These are phyloP conservation scores for Zizania latifolia DNA, from an alignment of 176 grass and related monocot genomes.

Conservation along the genomic window DNA sequence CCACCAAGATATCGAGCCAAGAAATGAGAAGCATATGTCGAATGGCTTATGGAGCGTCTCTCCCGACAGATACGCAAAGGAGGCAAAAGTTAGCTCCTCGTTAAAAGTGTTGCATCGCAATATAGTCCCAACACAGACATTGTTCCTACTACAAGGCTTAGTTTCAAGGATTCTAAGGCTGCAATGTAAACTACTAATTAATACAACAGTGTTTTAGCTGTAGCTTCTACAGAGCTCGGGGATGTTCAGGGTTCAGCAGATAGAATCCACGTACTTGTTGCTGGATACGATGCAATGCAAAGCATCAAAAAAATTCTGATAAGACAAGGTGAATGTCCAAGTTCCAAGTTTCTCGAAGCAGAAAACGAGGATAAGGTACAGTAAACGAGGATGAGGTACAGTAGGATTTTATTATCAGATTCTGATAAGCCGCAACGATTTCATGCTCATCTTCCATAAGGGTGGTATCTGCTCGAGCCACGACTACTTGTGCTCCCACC, in stretches of 20 bases:
- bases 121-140: slow-evolving; percentile 14
- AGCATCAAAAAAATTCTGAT: slow-evolving; percentile 13
- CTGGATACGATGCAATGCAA: slow-evolving; percentile 1
- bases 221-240: slow-evolving; percentile 20
- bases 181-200: slow-evolving; percentile 20
- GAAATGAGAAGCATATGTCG: neutral
- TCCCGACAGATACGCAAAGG: neutral
- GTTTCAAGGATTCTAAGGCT: slow-evolving; percentile 6
- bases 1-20: neutral
- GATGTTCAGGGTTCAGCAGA: slow-evolving; percentile 16
- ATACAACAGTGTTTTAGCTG: slow-evolving; percentile 20
- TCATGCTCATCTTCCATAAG: slow-evolving; percentile 51
- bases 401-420: slow-evolving; percentile 53
- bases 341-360: slow-evolving; percentile 8
- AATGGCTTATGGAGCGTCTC: neutral
- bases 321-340: neutral
- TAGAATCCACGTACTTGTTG: slow-evolving; percentile 21
- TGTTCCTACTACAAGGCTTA: slow-evolving; percentile 31
- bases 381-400: too few species aligned
- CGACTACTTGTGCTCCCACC: slow-evolving; percentile 29
- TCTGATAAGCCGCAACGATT: neutral
- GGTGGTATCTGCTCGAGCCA: slow-evolving; percentile 71
- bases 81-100: neutral
- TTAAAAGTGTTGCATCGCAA: slow-evolving; percentile 1
- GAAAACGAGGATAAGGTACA: slow-evolving; percentile 17